These are phyloP conservation scores for Sporothrix euskadiensis DNA, from an alignment of 2,329 filamentous ascomycete species.

Conservation along the genomic window DNA sequence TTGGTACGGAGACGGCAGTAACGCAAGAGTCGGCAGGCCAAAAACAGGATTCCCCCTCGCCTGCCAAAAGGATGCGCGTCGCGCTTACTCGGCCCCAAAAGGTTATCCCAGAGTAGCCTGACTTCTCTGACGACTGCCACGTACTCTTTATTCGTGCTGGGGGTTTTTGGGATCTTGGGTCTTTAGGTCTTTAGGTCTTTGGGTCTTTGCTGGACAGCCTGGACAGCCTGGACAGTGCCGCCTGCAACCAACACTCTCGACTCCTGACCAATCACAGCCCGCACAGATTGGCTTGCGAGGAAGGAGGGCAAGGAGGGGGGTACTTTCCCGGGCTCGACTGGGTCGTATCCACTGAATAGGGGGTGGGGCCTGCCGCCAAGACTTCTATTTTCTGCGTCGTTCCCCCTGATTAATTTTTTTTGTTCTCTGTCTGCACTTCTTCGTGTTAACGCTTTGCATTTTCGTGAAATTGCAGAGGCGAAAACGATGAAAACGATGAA, in stretches of 20 bases:
- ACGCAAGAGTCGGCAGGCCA: background rate
- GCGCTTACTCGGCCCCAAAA: background rate
- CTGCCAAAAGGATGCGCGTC: slow-evolving; percentile 2
- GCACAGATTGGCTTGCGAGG: background rate
- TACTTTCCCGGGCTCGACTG: background rate
- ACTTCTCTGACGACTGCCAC: background rate
- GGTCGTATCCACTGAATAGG: background rate
- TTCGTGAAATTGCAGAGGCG: background rate
- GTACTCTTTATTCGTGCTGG: background rate
- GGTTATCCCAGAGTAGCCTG: background rate
- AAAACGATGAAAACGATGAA: background rate
- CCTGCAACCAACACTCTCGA: too few species aligned
- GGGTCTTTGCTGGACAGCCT: background rate
- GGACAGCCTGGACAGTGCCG: background rate
- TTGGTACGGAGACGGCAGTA: background rate
- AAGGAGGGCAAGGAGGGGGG: background rate
- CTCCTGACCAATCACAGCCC: background rate
- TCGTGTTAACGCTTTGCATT: background rate
- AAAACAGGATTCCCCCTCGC: slow-evolving; percentile 7
- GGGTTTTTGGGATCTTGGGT: background rate
- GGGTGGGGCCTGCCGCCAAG: slow-evolving; percentile 11
- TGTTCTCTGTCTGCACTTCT: background rate
- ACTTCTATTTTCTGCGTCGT: slow-evolving; percentile 8
- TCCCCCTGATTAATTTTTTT: slow-evolving; percentile 9
- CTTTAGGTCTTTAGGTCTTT: too few species aligned